A percentile compares a stretch with the other conserved stretches of the same genome.
Evolutionary conservation across 306 rosid species (phyloP).

Genomic region (Cucurbita argyrosperma): DNA sequence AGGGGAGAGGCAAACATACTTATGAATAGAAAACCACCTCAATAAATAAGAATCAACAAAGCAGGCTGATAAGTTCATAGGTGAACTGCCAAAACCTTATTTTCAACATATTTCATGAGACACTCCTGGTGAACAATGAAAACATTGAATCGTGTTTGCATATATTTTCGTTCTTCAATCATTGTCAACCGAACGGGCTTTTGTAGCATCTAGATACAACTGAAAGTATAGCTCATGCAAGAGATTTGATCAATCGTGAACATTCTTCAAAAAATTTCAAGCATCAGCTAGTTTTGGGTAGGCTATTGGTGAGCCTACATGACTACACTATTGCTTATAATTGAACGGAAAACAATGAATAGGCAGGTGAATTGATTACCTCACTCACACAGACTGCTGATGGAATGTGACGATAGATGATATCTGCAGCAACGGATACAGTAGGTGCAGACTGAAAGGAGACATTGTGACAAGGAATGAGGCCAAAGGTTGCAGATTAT

Average conservation of each 20-base stretch:
- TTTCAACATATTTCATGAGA: not conserved
- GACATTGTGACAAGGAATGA: conserved; percentile 7
- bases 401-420: conserved; percentile 73
- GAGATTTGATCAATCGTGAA: not conserved
- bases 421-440: conserved; percentile 72
- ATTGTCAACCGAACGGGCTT: not conserved
- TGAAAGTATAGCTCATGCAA: not conserved
- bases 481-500: conserved; percentile 1
- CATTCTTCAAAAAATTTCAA: not conserved
- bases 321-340: not conserved
- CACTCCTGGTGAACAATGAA: not conserved
- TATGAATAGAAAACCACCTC: not conserved
- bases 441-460: conserved; percentile 71
- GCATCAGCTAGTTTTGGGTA: too few species aligned
- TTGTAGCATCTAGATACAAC: not conserved
- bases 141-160: not conserved
- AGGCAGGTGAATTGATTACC: conserved; percentile 28
- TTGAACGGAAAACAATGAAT: not conserved
- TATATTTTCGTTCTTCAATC: not conserved
- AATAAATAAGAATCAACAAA: not conserved
- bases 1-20: not conserved
- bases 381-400: conserved; percentile 88
- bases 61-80: not conserved
- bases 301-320: too few species aligned
- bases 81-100: not conserved